Conservation (phyloP, 345 rosid species). For the Anastatica hierochuntica region DNA sequence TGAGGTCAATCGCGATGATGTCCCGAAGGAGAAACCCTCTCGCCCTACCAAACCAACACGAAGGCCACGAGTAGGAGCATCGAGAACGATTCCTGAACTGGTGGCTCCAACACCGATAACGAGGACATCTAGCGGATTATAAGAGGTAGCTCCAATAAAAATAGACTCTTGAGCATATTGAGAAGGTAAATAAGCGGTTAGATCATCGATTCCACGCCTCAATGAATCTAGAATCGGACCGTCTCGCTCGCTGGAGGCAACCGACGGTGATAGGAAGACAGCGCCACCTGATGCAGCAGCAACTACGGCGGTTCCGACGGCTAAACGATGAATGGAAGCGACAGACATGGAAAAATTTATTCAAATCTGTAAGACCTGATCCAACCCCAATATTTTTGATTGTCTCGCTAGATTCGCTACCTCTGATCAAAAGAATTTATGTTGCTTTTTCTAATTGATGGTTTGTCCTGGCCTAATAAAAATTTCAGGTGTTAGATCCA, state of each 20-base stretch:
- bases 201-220: constrained; percentile 38
- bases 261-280: constrained; percentile 16
- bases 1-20: too few species aligned
- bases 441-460: too few species aligned
- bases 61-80: too few species aligned
- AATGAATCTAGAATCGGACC: constrained; percentile 30
- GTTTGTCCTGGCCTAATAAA: too few species aligned
- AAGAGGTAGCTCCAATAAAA: constrained; percentile 37
- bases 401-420: too few species aligned
- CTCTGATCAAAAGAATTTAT: too few species aligned
- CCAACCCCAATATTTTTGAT: too few species aligned
- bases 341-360: constrained; percentile 37
- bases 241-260: constrained; percentile 40
- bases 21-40: too few species aligned
- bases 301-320: constrained; percentile 31
- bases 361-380: too few species aligned
- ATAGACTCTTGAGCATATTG: constrained; percentile 49
- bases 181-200: constrained; percentile 44
- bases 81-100: too few species aligned
- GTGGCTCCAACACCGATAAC: constrained; percentile 89
- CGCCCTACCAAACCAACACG: too few species aligned
- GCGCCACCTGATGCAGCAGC: constrained; percentile 32
- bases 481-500: too few species aligned
- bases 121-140: constrained; percentile 63
- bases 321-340: constrained; percentile 43